Conservation (phyloP, 306 rosid genomes). For the Lathyrus oleraceus region DNA sequence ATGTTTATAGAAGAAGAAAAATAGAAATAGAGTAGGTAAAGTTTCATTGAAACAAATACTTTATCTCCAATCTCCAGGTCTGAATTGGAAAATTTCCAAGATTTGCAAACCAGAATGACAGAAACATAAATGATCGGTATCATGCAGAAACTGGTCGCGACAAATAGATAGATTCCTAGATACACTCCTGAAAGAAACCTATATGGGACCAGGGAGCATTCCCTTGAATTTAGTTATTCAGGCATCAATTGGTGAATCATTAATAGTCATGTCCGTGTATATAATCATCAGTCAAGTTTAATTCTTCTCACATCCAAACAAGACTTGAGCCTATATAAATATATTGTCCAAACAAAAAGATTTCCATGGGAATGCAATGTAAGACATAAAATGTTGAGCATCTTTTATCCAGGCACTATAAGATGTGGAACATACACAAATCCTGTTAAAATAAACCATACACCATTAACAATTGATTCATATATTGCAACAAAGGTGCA, state of each 20-base stretch:
- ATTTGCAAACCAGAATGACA: conserved; percentile 25
- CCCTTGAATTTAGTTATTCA: conserved; percentile 17
- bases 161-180: no score
- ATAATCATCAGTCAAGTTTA: conserved; percentile 18
- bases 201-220: neutral
- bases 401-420: neutral
- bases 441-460: neutral
- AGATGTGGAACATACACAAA: neutral
- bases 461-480: conserved; percentile 13
- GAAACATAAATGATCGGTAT: neutral
- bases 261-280: neutral
- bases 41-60: neutral
- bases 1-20: neutral
- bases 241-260: conserved; percentile 29
- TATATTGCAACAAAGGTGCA: conserved; percentile 23
- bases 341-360: neutral
- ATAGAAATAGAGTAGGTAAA: conserved; percentile 16
- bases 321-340: conserved; percentile 16
- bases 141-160: neutral
- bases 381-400: neutral
- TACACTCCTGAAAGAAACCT: conserved; percentile 2
- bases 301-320: conserved; percentile 21
- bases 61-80: conserved; percentile 16
- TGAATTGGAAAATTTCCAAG: neutral
- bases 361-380: neutral